phyloP scores from a whole-genome alignment of 345 rosid species.

The Psidium guajava region DNA sequence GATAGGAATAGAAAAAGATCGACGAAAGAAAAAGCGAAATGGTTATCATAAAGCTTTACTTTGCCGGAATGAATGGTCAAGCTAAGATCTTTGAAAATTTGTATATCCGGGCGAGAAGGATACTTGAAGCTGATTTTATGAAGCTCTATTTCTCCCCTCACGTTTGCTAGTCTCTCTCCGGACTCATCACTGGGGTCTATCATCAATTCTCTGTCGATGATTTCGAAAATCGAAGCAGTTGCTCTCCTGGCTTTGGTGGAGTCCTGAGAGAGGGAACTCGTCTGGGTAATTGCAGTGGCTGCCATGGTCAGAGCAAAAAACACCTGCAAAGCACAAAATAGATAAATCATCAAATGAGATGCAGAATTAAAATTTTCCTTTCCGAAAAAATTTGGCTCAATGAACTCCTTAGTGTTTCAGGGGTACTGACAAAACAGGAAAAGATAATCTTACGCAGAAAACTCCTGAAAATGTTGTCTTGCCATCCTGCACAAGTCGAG shows the following conservation, averaged over 20 bases:
- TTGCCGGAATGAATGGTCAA: slow-evolving; percentile 20
- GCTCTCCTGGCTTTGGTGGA: slow-evolving; percentile 17
- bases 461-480: slow-evolving; percentile 41
- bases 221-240: slow-evolving; percentile 23
- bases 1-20: neutral
- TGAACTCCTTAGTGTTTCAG: neutral
- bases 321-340: slow-evolving; percentile 6
- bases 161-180: slow-evolving; percentile 34
- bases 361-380: neutral
- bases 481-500: slow-evolving; percentile 41
- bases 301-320: slow-evolving; percentile 27
- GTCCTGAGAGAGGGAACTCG: slow-evolving; percentile 19
- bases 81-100: slow-evolving; percentile 50
- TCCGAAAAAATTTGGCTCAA: neutral
- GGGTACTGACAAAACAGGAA: neutral
- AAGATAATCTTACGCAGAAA: slow-evolving; percentile 28
- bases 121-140: slow-evolving; percentile 59
- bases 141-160: slow-evolving; percentile 63
- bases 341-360: neutral
- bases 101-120: slow-evolving; percentile 66
- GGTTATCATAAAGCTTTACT: neutral
- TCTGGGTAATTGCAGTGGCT: slow-evolving; percentile 18
- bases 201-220: slow-evolving; percentile 16
- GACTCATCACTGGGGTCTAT: slow-evolving; percentile 19
- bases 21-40: neutral